Conservation (phyloP, 306 rosid species). For the Corylus heterophylla region DNA sequence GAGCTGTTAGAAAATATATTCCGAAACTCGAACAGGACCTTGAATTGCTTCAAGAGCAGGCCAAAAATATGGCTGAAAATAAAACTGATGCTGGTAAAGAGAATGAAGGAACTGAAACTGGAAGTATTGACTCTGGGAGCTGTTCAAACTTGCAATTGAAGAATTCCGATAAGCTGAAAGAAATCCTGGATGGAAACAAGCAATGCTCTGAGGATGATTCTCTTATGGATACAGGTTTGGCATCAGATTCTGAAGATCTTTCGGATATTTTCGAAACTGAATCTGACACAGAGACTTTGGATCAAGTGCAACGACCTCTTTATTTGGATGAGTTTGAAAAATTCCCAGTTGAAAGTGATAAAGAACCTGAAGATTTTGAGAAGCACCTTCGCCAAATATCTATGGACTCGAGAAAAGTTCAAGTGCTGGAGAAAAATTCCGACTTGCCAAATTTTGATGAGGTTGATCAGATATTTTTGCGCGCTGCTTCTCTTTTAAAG, state of each 20-base stretch:
- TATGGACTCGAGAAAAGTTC: conserved; percentile 40
- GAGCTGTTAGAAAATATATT: conserved; percentile 76
- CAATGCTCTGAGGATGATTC: conserved; percentile 45
- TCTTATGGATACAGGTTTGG: conserved; percentile 44
- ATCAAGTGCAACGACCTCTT: conserved; percentile 59
- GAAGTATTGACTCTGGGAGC: conserved; percentile 30
- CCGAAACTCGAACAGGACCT: conserved; percentile 85
- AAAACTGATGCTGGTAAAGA: conserved; percentile 37
- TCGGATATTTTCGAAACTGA: conserved; percentile 81
- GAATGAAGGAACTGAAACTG: conserved; percentile 36
- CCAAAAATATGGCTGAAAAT: conserved; percentile 39
- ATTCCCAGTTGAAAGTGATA: conserved; percentile 48
- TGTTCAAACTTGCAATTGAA: conserved; percentile 36
- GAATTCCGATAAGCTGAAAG: conserved; percentile 39
- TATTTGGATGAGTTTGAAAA: conserved; percentile 75
- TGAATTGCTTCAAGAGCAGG: conserved; percentile 69
- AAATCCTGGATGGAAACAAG: conserved; percentile 31
- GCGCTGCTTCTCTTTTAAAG: conserved; percentile 67
- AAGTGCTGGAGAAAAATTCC: conserved; percentile 32
- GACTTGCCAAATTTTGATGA: conserved; percentile 59
- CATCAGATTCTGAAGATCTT: conserved; percentile 60
- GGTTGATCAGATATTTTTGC: conserved; percentile 76
- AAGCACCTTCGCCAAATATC: conserved; percentile 73
- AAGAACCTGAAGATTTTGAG: conserved; percentile 59
- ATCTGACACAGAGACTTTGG: conserved; percentile 49